Conservation (phyloP, 495 filamentous ascomycete species). For the Clavariopsis aquatica region DNA sequence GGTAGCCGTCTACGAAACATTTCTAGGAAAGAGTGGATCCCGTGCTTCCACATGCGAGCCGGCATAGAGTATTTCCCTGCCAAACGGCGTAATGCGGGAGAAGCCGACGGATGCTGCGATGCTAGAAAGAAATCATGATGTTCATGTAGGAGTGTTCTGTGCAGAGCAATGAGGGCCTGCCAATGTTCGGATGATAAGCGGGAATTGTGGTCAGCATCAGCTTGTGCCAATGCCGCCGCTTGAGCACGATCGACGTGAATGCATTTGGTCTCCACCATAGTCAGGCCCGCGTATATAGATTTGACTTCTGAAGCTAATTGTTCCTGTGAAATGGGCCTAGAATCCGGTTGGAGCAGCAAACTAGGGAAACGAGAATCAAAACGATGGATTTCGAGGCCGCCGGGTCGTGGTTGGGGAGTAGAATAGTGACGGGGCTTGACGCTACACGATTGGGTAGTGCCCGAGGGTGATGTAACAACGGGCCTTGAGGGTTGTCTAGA, state of each 20-base stretch:
- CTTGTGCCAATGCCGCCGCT: not conserved
- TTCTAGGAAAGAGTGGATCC: slow-evolving; percentile 75
- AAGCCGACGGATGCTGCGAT: slow-evolving; percentile 70
- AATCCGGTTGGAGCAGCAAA: slow-evolving; percentile 20
- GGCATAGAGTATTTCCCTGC: slow-evolving; percentile 76
- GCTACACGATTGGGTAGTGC: not conserved
- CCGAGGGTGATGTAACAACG: not conserved
- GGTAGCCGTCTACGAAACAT: slow-evolving; percentile 68
- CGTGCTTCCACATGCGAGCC: slow-evolving; percentile 79
- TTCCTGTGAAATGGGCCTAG: slow-evolving; percentile 16
- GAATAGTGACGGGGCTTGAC: not conserved
- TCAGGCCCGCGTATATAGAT: slow-evolving; percentile 70
- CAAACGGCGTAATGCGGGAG: slow-evolving; percentile 55
- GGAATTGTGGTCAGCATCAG: slow-evolving; percentile 23
- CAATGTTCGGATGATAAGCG: slow-evolving; percentile 62
- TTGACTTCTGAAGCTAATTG: slow-evolving; percentile 46
- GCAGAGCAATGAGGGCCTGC: slow-evolving; percentile 69
- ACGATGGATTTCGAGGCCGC: not conserved
- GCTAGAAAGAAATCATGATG: slow-evolving; percentile 61
- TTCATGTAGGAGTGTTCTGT: slow-evolving; percentile 53
- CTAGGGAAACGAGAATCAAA: slow-evolving; percentile 1
- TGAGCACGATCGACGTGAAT: slow-evolving; percentile 61
- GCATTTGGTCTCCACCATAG: slow-evolving; percentile 77
- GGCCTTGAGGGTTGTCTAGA: not conserved
- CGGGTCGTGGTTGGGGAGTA: not conserved